Evolutionary conservation across 2,329 filamentous ascomycete genomes (phyloP).

Genomic region (Cordyceps fumosorosea): DNA sequence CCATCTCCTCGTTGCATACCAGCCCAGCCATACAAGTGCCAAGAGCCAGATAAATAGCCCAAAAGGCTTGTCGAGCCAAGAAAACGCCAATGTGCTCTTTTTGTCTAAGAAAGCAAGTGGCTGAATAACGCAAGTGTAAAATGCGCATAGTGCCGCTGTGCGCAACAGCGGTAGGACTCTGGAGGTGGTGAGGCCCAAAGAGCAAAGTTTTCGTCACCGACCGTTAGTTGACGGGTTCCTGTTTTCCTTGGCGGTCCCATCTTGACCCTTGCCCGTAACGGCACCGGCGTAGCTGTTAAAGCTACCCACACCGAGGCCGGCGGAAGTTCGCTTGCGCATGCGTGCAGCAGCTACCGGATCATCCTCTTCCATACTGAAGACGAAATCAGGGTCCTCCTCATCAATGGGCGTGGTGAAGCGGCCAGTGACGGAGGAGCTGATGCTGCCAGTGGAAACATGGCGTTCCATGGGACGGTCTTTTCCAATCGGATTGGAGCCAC

Average conservation of each 20-base stretch:
- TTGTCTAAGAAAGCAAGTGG: neutral
- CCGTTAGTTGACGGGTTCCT: slow-evolving; percentile 22
- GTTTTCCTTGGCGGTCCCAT: slow-evolving; percentile 23
- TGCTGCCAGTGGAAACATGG: slow-evolving; percentile 53
- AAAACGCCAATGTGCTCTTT: slow-evolving; percentile 1
- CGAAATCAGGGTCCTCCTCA: slow-evolving; percentile 57
- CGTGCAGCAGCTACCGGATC: slow-evolving; percentile 40
- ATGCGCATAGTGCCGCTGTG: neutral
- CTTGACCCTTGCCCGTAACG: slow-evolving; percentile 23
- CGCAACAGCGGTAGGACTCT: neutral
- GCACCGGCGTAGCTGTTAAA: slow-evolving; percentile 37
- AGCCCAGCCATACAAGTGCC: neutral
- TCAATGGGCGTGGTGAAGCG: slow-evolving; percentile 60
- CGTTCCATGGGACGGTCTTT: slow-evolving; percentile 43
- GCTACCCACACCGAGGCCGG: slow-evolving; percentile 32
- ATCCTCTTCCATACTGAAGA: slow-evolving; percentile 60
- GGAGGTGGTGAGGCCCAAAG: neutral
- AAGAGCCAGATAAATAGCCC: neutral
- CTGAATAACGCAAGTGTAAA: neutral
- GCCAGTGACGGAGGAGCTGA: slow-evolving; percentile 46
- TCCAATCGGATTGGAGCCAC: slow-evolving; percentile 34
- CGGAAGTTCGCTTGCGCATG: slow-evolving; percentile 43
- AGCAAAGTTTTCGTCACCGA: slow-evolving; percentile 19
- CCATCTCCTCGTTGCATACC: neutral
- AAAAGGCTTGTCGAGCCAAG: neutral